Evolutionary conservation across 2,329 filamentous ascomycete species (phyloP), one percentile per base, ranked within the genome.

Genomic region (Phialocephala subalpina): DNA sequence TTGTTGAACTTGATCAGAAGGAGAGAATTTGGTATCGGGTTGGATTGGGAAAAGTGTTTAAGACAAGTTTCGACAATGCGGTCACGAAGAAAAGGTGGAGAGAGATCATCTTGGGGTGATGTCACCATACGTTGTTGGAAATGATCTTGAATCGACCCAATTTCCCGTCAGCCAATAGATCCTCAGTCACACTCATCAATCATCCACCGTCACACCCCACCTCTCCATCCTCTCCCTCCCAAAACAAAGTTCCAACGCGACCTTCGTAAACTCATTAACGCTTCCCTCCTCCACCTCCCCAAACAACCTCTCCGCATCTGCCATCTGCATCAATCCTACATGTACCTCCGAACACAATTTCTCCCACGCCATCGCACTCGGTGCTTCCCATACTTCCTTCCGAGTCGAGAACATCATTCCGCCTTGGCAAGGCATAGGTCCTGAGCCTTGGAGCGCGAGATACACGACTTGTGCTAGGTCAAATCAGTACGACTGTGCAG

Each of bases 301-400:
- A 33, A 67, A 62, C 9, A 69, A 47, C 1, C 29, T 64, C 9
- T 42, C 55, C 14, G 40, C 25, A 16, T 67, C 67, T 2, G 49
- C 14, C 40, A 53, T 38, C 40, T 68, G 66, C 18, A 68, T 20
- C 6, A 69, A 64, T 36, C 60, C 66, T 6, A 69, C 60, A 64
- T 68, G 45, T 6, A 45, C 42, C 22, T 68, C 67, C 18, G 58
- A 64, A 27, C 67, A 66, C 20, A 62, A 22, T 38, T 66, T 68
- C 33, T 67, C 57, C 77, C 77, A 78, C 0, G 62, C 60, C 2
- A 60, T 61, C 0, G 76, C 71, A 0, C 73, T 72, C 2, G 60
- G 8, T 0, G 74, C 75, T 20, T 74, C 72, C 76, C 76, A 78
- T 1, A 75, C 62, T 1, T 75, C 76, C 14, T 63, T 66, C 14